Percentiles rank a stretch among this genome's conserved stretches.
Evolutionary conservation across 1,284 basidiomycete species (phyloP).

Genomic region (Austroboletus olivaceoglutinosus): DNA sequence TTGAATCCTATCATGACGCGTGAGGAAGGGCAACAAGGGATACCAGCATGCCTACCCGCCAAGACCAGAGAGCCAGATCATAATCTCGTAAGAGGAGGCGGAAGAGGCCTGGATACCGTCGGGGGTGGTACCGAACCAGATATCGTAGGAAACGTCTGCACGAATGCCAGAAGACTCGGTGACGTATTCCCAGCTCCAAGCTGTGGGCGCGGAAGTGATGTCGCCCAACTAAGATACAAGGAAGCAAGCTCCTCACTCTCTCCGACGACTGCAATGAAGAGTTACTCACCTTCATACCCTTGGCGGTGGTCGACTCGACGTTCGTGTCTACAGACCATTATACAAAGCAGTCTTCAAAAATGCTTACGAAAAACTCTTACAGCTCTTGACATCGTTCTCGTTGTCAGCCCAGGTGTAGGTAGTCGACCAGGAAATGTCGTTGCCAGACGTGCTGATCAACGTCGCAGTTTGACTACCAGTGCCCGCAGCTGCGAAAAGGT

Average conservation of each 20-base stretch:
- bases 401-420: slow-evolving; percentile 55
- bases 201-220: slow-evolving; percentile 46
- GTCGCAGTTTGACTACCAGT: slow-evolving; percentile 52
- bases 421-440: slow-evolving; percentile 52
- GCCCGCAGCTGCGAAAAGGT: slow-evolving; percentile 30
- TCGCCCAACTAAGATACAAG: slow-evolving; percentile 36
- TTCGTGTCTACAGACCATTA: slow-evolving; percentile 17
- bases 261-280: not conserved
- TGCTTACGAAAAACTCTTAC: slow-evolving; percentile 3
- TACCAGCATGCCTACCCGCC: slow-evolving; percentile 43
- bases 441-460: slow-evolving; percentile 40
- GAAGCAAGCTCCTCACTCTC: not conserved
- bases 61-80: slow-evolving; percentile 62
- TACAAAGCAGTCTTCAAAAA: not conserved
- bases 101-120: slow-evolving; percentile 46
- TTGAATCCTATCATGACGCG: slow-evolving; percentile 34
- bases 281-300: slow-evolving; percentile 15
- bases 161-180: slow-evolving; percentile 45
- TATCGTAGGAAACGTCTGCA: slow-evolving; percentile 61
- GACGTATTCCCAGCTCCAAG: slow-evolving; percentile 52
- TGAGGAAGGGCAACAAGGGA: not conserved
- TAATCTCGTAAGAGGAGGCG: slow-evolving; percentile 56
- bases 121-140: slow-evolving; percentile 49
- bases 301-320: slow-evolving; percentile 18
- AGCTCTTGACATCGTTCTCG: slow-evolving; percentile 55